Conservation (phyloP, 2,329 filamentous ascomycete species). For the Neopestalotiopsis clavispora region DNA sequence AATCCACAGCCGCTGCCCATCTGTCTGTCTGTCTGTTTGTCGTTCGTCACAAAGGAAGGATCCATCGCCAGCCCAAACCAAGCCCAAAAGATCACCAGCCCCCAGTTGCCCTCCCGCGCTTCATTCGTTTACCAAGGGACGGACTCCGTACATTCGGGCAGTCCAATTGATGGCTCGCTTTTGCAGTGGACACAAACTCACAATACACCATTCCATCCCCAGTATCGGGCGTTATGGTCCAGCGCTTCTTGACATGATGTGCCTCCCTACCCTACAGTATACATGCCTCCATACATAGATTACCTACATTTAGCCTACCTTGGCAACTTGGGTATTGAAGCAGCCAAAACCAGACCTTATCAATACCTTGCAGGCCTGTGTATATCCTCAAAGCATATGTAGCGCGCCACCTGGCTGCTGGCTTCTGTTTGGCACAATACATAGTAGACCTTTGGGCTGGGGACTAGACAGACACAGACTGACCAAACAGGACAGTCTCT, state of each 20-base stretch:
- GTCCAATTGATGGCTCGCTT: slow-evolving; percentile 35
- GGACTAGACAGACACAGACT: not conserved
- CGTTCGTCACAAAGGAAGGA: not conserved
- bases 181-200: slow-evolving; percentile 25
- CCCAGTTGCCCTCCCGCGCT: slow-evolving; percentile 19
- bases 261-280: not conserved
- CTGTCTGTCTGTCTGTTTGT: not conserved
- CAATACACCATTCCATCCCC: not conserved
- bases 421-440: not conserved
- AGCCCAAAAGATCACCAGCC: slow-evolving; percentile 2
- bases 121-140: slow-evolving; percentile 18
- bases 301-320: not conserved
- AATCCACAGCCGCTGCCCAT: not conserved
- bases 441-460: not conserved
- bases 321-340: not conserved
- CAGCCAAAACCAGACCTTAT: not conserved
- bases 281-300: not conserved
- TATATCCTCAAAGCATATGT: not conserved
- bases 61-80: slow-evolving; percentile 5
- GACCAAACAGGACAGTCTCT: not conserved
- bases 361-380: not conserved
- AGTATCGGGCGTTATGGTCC: slow-evolving; percentile 4
- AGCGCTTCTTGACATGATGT: slow-evolving; percentile 2
- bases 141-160: not conserved
- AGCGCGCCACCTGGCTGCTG: slow-evolving; percentile 5